Base-by-base conservation (phyloP, 805 yeast genomes). In the Kluyveromyces dobzhanskii region DNA sequence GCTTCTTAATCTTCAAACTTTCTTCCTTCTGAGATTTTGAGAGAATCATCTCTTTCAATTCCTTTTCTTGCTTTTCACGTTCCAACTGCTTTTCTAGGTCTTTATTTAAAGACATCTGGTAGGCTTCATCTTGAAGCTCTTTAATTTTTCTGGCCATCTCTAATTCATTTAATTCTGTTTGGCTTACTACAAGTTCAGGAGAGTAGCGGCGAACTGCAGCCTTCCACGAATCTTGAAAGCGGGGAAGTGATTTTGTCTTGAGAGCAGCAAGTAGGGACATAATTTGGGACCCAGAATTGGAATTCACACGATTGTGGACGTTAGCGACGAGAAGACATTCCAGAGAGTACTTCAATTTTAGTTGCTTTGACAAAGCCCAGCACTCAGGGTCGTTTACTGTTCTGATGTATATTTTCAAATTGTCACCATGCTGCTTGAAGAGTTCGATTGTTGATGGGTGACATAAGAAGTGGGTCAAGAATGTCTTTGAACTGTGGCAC, bases 91-190 rank as follows among this genome's bases (percentile, higher is more conserved):
- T 77, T 30, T 67, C 47, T 46, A 64, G 68, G 57, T 84, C 92
- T 34, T 64, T 66, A 26, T 69, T 61, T 37, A 83, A 60, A 0
- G 86, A 76, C 44, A 69, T 71, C 46, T 75, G 70, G 51, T 76
- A 84, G 14, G 85, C 85, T 35, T 65, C 62, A 47, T 82, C 86
- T 56, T 83, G 92, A 45, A 75, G 70, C 47, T 74, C 71, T 46
- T 76, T 70, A 14, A 83, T 61, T 21, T 71, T 62, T 50, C 86
- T 75, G 26, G 79, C 69, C 44, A 71, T 57, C 32, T 71, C 73
- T 36, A 76, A 62, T 42, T 81, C 85, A 41, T 76, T 69, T 36
- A 71, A 70, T 50, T 82, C 90, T 4, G 66, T 59, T 43, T 81
- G 66, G 37, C 79, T 82, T 4, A 73, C 62, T 1, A 71, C 56